Base-by-base conservation (phyloP, 441 rosid genomes). In the Pelargonium fulgidum region DNA sequence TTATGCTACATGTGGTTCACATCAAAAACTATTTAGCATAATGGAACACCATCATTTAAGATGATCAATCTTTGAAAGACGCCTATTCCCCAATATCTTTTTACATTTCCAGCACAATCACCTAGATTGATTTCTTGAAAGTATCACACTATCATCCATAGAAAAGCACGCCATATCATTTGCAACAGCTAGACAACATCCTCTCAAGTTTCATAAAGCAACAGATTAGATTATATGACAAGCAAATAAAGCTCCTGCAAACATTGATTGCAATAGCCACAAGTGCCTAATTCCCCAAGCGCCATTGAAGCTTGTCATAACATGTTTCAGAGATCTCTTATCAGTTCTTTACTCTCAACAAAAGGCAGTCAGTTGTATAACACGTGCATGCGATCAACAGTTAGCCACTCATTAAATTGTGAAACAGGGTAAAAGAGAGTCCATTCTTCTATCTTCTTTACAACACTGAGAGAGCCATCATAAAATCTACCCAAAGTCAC, bases 201-300 rank as follows among this genome's bases (percentile, higher is more conserved):
- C 4, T 42, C 58, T 12, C 63, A 65, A 19, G 61, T 64, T 45
- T 12, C 45, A 78, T 22, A 64, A 74, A 61, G 26, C 65, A 17
- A 54, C 47, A 73, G 22, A 64, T 45, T 3, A 4, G 48, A 47
- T 24, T 11, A 47, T 50, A 12, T 29, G 10, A 45, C 14, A 64
- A 50, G 17, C 14, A 50, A 14, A 50, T 50, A 54, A 54, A 54
- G 61, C 19, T 19, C 22, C 61, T 16, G 61, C 61, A 54, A 33
- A 54, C 7, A 54, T 54, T 54, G 16, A 14, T 19, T 16, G 61
- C 61, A 54, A 16, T 6, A 54, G 61, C 61, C 61, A 14, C 19
- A 20, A 54, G 22, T 33, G 39, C 61, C 20, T 54, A 54, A 14
- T 54, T 54, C 19, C 7, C 22, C 22, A 54, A 9, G 19, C 22